phyloP scores from a whole-genome alignment of 805 yeast species.

The Geotrichum ghanense region DNA sequence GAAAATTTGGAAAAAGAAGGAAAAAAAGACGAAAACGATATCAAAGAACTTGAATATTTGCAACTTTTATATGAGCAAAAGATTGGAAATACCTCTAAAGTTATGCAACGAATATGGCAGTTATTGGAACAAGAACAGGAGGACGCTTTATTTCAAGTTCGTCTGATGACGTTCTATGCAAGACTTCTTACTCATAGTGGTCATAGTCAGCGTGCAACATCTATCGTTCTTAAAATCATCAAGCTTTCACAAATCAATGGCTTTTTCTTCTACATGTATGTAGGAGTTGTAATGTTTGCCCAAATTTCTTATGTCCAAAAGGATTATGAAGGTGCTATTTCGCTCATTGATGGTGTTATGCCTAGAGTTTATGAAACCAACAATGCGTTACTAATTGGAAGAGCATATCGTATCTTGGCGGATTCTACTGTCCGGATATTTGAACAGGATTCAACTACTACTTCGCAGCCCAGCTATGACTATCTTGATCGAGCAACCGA shows the following conservation, averaged over 20 bases:
- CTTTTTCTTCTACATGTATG: conserved; percentile 13
- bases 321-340: conserved; percentile 33
- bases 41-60: neutral
- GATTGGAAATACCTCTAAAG: neutral
- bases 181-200: neutral
- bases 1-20: neutral
- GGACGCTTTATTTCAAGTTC: neutral
- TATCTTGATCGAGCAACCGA: neutral
- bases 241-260: neutral
- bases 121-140: neutral
- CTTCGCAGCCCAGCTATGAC: too few relatives aligned
- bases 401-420: conserved; percentile 28
- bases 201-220: neutral
- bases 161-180: neutral
- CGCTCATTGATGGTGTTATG: conserved; percentile 31
- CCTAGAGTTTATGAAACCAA: conserved; percentile 34
- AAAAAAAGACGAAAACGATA: neutral
- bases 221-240: neutral
- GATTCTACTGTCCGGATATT: conserved; percentile 17
- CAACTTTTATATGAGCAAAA: neutral
- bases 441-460: too few relatives aligned
- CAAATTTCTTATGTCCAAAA: conserved; percentile 34
- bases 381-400: conserved; percentile 30
- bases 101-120: neutral
- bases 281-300: conserved; percentile 36